phyloP scores from a whole-genome alignment of 164 flowering plant species.

The Pachysandra terminalis region DNA sequence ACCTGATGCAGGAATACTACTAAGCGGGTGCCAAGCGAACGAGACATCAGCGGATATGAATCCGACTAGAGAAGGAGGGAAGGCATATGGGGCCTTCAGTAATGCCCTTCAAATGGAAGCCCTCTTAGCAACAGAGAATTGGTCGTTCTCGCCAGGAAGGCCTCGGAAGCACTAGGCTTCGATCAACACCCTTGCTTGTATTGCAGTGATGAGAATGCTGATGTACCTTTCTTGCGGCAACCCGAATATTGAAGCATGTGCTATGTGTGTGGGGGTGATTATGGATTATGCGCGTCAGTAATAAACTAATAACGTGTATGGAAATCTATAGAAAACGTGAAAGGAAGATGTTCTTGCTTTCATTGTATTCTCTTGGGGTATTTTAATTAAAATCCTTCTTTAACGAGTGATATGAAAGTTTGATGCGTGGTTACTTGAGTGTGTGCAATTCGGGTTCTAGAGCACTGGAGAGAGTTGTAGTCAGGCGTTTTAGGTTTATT shows the following conservation, averaged over 20 bases:
- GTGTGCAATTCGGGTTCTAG: no score
- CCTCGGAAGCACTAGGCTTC: constrained; percentile 28
- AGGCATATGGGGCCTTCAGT: constrained; percentile 76
- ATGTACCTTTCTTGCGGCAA: constrained; percentile 47
- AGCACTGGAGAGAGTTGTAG: no score
- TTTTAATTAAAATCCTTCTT: no score
- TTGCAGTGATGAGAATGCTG: constrained; percentile 63
- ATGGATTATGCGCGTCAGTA: no score
- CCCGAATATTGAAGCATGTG: neutral
- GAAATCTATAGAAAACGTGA: no score
- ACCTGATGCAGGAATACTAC: constrained; percentile 58
- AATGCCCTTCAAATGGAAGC: constrained; percentile 44
- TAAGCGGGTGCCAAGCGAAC: constrained; percentile 74
- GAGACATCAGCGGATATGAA: constrained; percentile 66
- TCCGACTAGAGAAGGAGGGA: constrained; percentile 19
- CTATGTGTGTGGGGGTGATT: no score
- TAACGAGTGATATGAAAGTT: no score
- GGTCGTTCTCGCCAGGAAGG: constrained; percentile 45
- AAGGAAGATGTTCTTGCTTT: no score
- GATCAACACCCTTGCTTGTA: constrained; percentile 78
- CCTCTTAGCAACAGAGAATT: constrained; percentile 46
- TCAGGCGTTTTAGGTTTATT: no score
- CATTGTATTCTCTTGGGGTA: no score
- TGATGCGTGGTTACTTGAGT: no score
- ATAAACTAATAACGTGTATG: no score